A percentile compares a stretch with the other conserved stretches of the same genome.
Conservation (phyloP, 2,329 filamentous ascomycete species). For the Pyricularia pennisetigena region DNA sequence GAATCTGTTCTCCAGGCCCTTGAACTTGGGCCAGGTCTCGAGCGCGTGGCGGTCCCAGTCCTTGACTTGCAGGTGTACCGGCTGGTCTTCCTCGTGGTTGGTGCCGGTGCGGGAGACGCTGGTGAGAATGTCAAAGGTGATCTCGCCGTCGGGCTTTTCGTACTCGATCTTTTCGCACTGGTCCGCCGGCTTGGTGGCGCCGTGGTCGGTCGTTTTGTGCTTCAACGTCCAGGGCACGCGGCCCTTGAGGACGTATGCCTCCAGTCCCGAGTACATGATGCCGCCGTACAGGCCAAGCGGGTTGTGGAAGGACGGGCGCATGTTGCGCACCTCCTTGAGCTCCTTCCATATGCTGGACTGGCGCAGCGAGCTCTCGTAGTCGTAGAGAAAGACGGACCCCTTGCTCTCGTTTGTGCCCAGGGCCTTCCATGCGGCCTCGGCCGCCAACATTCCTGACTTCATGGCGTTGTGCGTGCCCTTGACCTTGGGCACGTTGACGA, state of each 20-base stretch:
- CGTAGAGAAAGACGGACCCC: slow-evolving; percentile 75
- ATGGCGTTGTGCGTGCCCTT: slow-evolving; percentile 98
- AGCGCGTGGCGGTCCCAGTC: slow-evolving; percentile 89
- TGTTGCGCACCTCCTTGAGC: slow-evolving; percentile 90
- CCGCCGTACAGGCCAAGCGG: slow-evolving; percentile 84
- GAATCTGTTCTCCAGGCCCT: slow-evolving; percentile 92
- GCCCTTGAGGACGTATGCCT: slow-evolving; percentile 80
- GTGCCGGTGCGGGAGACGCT: slow-evolving; percentile 92
- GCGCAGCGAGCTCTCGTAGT: slow-evolving; percentile 85
- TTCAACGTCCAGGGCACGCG: slow-evolving; percentile 85
- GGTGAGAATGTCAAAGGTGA: slow-evolving; percentile 93
- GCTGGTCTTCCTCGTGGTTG: slow-evolving; percentile 98
- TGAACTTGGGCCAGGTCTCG: slow-evolving; percentile 74
- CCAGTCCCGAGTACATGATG: slow-evolving; percentile 83
- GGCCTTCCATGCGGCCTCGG: slow-evolving; percentile 79
- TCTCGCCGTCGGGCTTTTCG: slow-evolving; percentile 88
- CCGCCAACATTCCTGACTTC: slow-evolving; percentile 93
- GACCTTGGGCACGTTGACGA: slow-evolving; percentile 96
- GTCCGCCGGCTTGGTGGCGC: slow-evolving; percentile 70
- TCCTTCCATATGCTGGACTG: slow-evolving; percentile 89
- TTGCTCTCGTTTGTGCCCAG: slow-evolving; percentile 29
- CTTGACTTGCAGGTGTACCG: slow-evolving; percentile 87
- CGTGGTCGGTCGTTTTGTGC: slow-evolving; percentile 70
- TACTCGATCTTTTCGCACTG: slow-evolving; percentile 86
- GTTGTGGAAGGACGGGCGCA: slow-evolving; percentile 88